A percentile compares a stretch with the other conserved stretches of the same genome.
phyloP scores from a whole-genome alignment of 1,139 yeast genomes.

The Nakaseomyces glabratus region DNA sequence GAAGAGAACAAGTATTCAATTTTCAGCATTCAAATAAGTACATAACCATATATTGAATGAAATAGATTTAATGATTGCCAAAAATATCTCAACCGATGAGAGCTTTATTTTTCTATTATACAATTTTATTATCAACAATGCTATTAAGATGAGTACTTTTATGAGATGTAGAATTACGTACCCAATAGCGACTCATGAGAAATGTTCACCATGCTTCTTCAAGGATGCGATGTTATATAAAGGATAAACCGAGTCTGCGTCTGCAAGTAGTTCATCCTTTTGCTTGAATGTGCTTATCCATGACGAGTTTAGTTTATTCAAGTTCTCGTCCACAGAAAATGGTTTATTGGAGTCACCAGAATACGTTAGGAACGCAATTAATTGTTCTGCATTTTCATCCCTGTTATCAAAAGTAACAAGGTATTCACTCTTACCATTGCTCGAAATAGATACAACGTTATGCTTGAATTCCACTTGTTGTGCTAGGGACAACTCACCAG shows the following conservation, averaged over 20 bases:
- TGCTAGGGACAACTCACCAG: constrained; percentile 29
- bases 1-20: constrained; percentile 27
- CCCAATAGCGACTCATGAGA: constrained; percentile 14
- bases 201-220: constrained; percentile 79
- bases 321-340: constrained; percentile 32
- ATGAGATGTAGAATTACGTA: too few relatives aligned
- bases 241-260: constrained; percentile 45
- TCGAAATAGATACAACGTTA: constrained; percentile 33
- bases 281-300: constrained; percentile 17
- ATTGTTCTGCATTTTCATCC: constrained; percentile 18
- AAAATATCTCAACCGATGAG: too few relatives aligned
- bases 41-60: too few relatives aligned
- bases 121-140: not conserved
- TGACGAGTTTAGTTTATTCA: constrained; percentile 14
- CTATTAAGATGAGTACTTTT: not conserved
- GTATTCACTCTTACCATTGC: constrained; percentile 29
- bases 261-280: not conserved
- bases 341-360: constrained; percentile 20
- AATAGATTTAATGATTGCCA: too few relatives aligned
- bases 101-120: too few relatives aligned
- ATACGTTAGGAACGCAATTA: constrained; percentile 31
- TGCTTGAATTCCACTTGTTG: constrained; percentile 30
- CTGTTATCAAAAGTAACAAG: constrained; percentile 43
- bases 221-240: constrained; percentile 54
- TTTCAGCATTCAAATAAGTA: constrained; percentile 29